Base-by-base conservation (phyloP, 306 rosid species). In the Quercus parvula region DNA sequence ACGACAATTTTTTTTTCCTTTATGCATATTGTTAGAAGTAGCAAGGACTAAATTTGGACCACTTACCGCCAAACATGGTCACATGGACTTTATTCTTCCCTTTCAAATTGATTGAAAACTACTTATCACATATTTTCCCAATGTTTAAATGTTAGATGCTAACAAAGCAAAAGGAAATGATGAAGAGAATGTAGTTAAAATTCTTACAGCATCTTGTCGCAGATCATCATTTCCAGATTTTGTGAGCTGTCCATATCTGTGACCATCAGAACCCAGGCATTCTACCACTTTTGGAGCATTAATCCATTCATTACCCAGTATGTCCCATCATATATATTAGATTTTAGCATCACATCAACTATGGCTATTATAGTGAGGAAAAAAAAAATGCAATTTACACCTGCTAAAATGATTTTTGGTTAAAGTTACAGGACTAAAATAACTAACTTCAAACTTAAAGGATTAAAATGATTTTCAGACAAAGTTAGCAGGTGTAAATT, bases 181-280 rank as follows among this genome's bases (percentile, higher is more conserved):
- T 41, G 20, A 30, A 66, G 71, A 66, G 24, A 15, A 49, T 71
- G 75, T 6, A 70, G 55, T 77, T 38, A 44, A 79, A 75, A 70
- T 63, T 84, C 88, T 28, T 89, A 94, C 97, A 81, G 98, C 98
- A 82, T 92, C 98, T 78, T 94, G 98, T 85, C 98, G 79, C 69
- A 94, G 86, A 83, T 94, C 97, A 68, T 94, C 98, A 77, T 94
- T 92, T 87, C 98, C 98, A 79, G 97, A 94, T 86, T 94, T 92
- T 80, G 97, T 94, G 35, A 94, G 97, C 82, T 94, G 98, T 51
- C 92, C 89, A 78, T 92, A 94, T 77, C 72, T 82, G 71, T 38
- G 68, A 61, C 98, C 98, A 85, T 94, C 97, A 83, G 97, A 94
- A 89, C 97, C 98, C 72, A 84, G 76, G 89, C 98, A 92, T 76